phyloP scores from a whole-genome alignment of 2,329 filamentous ascomycete genomes.

The Fusarium neocosmosporiellum region DNA sequence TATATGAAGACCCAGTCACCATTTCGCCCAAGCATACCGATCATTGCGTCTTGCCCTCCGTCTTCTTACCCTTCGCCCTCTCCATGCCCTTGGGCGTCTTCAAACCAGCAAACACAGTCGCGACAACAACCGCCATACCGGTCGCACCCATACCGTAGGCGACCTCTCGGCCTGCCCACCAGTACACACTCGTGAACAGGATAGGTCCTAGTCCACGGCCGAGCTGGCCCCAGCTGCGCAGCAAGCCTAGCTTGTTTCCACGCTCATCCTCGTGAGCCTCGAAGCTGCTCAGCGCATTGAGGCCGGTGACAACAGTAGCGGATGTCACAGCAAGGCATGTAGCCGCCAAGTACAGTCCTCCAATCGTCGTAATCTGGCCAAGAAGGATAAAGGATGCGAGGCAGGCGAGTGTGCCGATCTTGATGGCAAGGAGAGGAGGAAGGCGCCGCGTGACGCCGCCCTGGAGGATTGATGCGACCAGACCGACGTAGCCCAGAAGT shows the following conservation, averaged over 20 bases:
- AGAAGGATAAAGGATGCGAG: constrained; percentile 85
- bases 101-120: constrained; percentile 76
- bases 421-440: constrained; percentile 82
- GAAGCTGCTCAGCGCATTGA: constrained; percentile 92
- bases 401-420: constrained; percentile 81
- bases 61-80: constrained; percentile 33
- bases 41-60: constrained; percentile 30
- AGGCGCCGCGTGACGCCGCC: constrained; percentile 90
- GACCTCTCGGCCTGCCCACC: constrained; percentile 93
- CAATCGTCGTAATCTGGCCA: constrained; percentile 73
- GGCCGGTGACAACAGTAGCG: constrained; percentile 91
- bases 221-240: constrained; percentile 86
- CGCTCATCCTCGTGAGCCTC: constrained; percentile 84
- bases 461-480: constrained; percentile 92
- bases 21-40: neutral
- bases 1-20: neutral
- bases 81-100: constrained; percentile 66
- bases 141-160: constrained; percentile 85
- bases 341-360: constrained; percentile 82
- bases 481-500: constrained; percentile 89
- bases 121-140: constrained; percentile 81
- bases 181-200: constrained; percentile 94
- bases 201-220: constrained; percentile 89
- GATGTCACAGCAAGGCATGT: constrained; percentile 89
- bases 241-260: constrained; percentile 85